Conservation (phyloP, 2,329 filamentous ascomycete genomes). For the Paraconiothyrium sp. region DNA sequence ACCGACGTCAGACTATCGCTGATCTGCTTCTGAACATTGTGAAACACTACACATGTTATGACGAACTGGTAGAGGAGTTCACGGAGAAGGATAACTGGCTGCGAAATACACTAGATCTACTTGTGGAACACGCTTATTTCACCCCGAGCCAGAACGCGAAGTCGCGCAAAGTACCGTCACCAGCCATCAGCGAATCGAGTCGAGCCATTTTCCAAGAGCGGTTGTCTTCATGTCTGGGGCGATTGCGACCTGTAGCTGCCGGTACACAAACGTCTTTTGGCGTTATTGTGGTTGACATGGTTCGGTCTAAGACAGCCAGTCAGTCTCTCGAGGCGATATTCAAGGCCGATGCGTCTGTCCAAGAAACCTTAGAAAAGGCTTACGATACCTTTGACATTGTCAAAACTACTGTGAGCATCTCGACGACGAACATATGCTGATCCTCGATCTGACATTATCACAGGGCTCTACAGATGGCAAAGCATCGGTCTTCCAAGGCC, state of each 20-base stretch:
- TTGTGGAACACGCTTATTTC: slow-evolving; percentile 63
- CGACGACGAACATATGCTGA: not conserved
- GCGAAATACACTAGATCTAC: slow-evolving; percentile 55
- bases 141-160: slow-evolving; percentile 45
- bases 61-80: slow-evolving; percentile 28
- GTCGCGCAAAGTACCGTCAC: slow-evolving; percentile 51
- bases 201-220: slow-evolving; percentile 64
- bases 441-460: slow-evolving; percentile 20
- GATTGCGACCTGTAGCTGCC: slow-evolving; percentile 52
- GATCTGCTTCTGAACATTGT: slow-evolving; percentile 63
- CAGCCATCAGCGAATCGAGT: slow-evolving; percentile 57
- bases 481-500: slow-evolving; percentile 63
- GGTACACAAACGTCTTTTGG: slow-evolving; percentile 38
- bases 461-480: slow-evolving; percentile 39
- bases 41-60: slow-evolving; percentile 50
- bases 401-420: slow-evolving; percentile 33
- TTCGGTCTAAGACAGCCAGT: slow-evolving; percentile 36
- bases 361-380: slow-evolving; percentile 48
- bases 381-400: slow-evolving; percentile 43
- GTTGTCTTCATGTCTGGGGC: slow-evolving; percentile 64
- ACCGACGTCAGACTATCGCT: slow-evolving; percentile 59
- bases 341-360: slow-evolving; percentile 57
- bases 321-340: slow-evolving; percentile 57
- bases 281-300: slow-evolving; percentile 39
- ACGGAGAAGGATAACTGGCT: slow-evolving; percentile 54